These are phyloP conservation scores for Danielia oregonensis DNA, from an alignment of 805 yeast species.

Conservation along the genomic window DNA sequence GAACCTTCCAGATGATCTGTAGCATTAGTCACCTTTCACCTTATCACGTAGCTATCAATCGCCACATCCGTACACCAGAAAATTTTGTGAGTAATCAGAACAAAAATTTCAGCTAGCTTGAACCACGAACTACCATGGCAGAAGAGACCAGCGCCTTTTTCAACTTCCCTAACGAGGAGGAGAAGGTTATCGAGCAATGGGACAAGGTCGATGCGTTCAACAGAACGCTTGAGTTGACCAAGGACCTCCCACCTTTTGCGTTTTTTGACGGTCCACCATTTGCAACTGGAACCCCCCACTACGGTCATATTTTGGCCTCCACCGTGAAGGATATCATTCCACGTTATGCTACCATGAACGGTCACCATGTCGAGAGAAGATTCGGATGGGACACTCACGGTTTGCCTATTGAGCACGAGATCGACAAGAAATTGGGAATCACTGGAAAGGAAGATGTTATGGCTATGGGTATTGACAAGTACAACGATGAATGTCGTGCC, in stretches of 20 bases:
- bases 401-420: conserved; percentile 96
- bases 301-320: conserved; percentile 95
- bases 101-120: background rate
- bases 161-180: conserved; percentile 88
- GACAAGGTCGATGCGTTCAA: conserved; percentile 92
- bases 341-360: conserved; percentile 96
- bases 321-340: conserved; percentile 97
- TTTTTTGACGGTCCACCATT: conserved; percentile 99
- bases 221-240: conserved; percentile 73
- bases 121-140: conserved; percentile 10
- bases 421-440: conserved; percentile 94
- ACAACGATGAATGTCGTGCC: conserved; percentile 90
- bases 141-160: conserved; percentile 32
- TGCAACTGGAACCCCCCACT: conserved; percentile 99
- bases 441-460: conserved; percentile 92
- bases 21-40: too few species aligned
- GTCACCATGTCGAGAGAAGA: conserved; percentile 92
- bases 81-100: background rate
- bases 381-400: conserved; percentile 99
- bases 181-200: conserved; percentile 77
- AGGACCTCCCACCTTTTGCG: conserved; percentile 83
- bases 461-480: conserved; percentile 89
- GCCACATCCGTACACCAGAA: conserved; percentile 13
- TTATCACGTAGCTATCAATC: too few species aligned
- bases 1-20: too few species aligned